These are phyloP conservation scores for Trichophyton benhamiae DNA, from an alignment of 2,329 filamentous ascomycete genomes.

Conservation along the genomic window DNA sequence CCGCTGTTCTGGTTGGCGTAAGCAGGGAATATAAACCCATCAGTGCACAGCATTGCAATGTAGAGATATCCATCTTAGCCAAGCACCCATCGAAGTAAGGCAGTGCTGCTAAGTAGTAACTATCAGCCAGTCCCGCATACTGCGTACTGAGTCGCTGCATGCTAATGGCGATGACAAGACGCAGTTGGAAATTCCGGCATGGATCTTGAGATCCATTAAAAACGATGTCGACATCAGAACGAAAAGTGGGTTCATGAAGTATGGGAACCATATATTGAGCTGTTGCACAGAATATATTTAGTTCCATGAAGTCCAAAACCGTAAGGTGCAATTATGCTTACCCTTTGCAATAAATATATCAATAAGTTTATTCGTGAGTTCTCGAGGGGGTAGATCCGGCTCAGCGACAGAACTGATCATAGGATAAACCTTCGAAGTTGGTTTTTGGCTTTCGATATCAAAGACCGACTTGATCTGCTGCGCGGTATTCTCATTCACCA, in stretches of 20 bases:
- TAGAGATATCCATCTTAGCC: conserved; percentile 76
- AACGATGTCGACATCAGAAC: conserved; percentile 64
- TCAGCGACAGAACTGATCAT: conserved; percentile 79
- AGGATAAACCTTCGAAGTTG: conserved; percentile 71
- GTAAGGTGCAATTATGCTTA: conserved; percentile 27
- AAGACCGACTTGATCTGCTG: conserved; percentile 57
- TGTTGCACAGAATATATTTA: conserved; percentile 25
- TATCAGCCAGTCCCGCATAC: conserved; percentile 88
- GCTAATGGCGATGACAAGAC: conserved; percentile 88
- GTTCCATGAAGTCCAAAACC: not conserved
- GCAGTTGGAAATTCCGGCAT: conserved; percentile 75
- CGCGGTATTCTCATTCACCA: conserved; percentile 65
- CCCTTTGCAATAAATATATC: conserved; percentile 79
- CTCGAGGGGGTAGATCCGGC: conserved; percentile 57
- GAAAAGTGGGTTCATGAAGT: conserved; percentile 71
- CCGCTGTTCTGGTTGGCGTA: conserved; percentile 80
- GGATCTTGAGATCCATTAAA: conserved; percentile 64
- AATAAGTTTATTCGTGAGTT: conserved; percentile 64
- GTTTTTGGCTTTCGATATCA: conserved; percentile 51
- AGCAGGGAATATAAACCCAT: conserved; percentile 85
- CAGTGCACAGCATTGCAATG: conserved; percentile 76
- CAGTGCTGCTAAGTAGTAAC: conserved; percentile 85
- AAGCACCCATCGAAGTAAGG: conserved; percentile 71
- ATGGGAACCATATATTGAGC: conserved; percentile 81
- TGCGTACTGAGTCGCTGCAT: conserved; percentile 81